These are phyloP conservation scores for Hypericum androsaemum DNA, from an alignment of 345 rosid genomes.

Conservation along the genomic window DNA sequence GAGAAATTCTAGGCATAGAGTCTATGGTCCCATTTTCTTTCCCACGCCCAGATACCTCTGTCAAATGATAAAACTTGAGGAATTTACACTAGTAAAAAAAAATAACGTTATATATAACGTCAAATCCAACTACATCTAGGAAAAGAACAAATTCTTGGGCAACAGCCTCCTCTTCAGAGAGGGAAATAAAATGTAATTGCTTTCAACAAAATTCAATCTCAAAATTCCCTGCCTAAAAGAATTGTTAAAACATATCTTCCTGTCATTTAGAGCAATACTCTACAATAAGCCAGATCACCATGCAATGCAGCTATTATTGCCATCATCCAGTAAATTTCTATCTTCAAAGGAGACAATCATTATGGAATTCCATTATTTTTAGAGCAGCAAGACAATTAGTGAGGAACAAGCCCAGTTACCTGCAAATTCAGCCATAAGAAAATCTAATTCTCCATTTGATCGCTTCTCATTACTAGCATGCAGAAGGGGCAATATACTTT, in stretches of 20 bases:
- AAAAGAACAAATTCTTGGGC: no score
- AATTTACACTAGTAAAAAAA: neutral
- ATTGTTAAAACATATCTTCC: no score
- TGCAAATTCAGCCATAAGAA: constrained; percentile 93
- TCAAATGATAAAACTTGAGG: constrained; percentile 14
- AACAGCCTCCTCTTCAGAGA: no score
- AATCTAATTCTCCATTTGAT: constrained; percentile 83
- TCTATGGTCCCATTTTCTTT: constrained; percentile 69
- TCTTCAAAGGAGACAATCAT: neutral
- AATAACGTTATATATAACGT: neutral
- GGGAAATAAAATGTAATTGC: no score
- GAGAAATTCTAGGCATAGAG: constrained; percentile 46
- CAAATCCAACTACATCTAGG: neutral
- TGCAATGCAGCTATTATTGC: no score
- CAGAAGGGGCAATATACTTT: constrained; percentile 73
- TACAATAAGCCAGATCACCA: no score
- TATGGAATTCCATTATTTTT: neutral
- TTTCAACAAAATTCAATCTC: no score
- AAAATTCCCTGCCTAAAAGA: no score
- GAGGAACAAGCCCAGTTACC: constrained; percentile 31
- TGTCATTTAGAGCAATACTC: no score
- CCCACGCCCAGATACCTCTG: constrained; percentile 85
- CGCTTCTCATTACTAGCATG: constrained; percentile 86
- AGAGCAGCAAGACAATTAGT: neutral
- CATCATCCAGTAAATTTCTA: no score